Evolutionary conservation across 1,284 basidiomycete genomes (phyloP).

Genomic region (Ganoderma multipileum): DNA sequence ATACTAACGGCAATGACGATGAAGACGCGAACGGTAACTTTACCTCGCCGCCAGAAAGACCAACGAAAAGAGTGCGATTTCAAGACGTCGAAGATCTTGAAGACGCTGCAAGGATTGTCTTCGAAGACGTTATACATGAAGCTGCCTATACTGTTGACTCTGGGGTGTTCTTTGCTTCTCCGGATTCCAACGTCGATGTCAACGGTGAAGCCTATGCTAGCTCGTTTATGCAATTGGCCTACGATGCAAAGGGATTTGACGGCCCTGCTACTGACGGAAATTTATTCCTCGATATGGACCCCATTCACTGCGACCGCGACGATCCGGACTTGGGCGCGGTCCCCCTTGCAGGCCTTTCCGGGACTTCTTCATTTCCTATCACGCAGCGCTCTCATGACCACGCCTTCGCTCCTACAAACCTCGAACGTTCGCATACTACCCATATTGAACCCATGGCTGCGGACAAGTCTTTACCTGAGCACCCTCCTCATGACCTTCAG

Average conservation of each 20-base stretch:
- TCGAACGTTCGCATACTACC: not conserved
- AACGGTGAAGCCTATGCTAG: not conserved
- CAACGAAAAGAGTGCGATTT: constrained; percentile 25
- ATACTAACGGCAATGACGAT: constrained; percentile 14
- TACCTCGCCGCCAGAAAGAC: constrained; percentile 1
- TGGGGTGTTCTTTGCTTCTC: constrained; percentile 29
- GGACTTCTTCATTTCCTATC: not conserved
- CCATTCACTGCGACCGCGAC: constrained; percentile 27
- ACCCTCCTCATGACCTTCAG: not conserved
- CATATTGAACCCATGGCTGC: not conserved
- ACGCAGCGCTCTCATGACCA: not conserved
- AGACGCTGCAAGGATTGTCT: not conserved
- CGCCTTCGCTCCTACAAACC: not conserved
- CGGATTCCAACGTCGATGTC: not conserved
- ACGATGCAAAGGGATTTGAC: constrained; percentile 36
- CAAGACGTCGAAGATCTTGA: not conserved
- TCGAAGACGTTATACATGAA: not conserved
- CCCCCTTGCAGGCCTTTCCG: not conserved
- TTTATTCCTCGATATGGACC: constrained; percentile 36
- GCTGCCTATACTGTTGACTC: constrained; percentile 26
- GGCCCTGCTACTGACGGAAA: constrained; percentile 33
- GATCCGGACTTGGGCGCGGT: no score
- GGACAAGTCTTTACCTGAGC: not conserved
- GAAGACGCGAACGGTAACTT: constrained; percentile 6
- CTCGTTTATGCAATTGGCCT: constrained; percentile 30